phyloP scores from a whole-genome alignment of 1,284 basidiomycete genomes.

The Fomitopsis palustris region DNA sequence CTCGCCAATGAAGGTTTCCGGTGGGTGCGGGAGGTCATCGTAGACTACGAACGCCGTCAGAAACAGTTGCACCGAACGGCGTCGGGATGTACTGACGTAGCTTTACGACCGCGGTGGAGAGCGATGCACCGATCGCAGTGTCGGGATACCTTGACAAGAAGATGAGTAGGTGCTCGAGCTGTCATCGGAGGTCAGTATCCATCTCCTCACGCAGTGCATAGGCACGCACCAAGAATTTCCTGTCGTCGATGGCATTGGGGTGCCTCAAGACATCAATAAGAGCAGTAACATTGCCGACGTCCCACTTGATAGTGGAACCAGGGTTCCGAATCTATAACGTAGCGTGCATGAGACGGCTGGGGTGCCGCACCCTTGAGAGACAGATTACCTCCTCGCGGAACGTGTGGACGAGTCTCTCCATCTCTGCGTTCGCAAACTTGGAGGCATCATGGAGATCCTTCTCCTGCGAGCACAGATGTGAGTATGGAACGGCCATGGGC shows the following conservation, averaged over 20 bases:
- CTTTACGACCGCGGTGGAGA: slow-evolving; percentile 54
- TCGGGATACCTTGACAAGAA: slow-evolving; percentile 58
- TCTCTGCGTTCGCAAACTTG: background rate
- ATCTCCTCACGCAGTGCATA: slow-evolving; percentile 10
- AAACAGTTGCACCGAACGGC: background rate
- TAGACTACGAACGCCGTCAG: slow-evolving; percentile 43
- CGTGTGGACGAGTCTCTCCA: slow-evolving; percentile 36
- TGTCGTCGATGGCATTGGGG: slow-evolving; percentile 62
- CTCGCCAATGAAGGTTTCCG: slow-evolving; percentile 62
- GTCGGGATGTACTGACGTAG: slow-evolving; percentile 44
- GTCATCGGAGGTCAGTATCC: background rate
- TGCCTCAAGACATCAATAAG: slow-evolving; percentile 53
- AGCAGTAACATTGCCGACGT: slow-evolving; percentile 34
- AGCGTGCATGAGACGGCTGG: background rate
- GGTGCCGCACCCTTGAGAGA: too few relatives aligned
- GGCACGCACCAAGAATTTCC: slow-evolving; percentile 51
- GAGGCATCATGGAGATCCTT: background rate
- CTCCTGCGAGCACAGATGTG: background rate
- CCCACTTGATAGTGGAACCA: slow-evolving; percentile 27
- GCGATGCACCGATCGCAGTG: slow-evolving; percentile 38
- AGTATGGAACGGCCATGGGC: background rate
- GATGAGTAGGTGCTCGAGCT: slow-evolving; percentile 74
- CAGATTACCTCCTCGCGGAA: slow-evolving; percentile 42
- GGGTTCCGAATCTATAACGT: slow-evolving; percentile 43
- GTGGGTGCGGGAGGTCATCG: slow-evolving; percentile 76